Percentiles rank a stretch among this genome's conserved stretches.
phyloP scores from a whole-genome alignment of 108 stramenopile species.

The Schizochytrium sp. region DNA sequence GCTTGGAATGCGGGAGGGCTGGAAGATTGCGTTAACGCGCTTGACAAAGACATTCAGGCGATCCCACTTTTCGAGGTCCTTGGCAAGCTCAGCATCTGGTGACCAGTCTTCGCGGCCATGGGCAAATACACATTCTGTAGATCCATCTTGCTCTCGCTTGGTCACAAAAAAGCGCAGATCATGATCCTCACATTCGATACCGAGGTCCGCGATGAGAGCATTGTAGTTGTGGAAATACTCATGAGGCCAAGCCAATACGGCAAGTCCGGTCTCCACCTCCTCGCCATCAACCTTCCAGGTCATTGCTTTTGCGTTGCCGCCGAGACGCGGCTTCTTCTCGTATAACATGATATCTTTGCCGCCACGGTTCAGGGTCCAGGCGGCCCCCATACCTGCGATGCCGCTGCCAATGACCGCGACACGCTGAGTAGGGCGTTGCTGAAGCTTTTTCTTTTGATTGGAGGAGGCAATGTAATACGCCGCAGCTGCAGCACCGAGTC shows the following conservation, averaged over 20 bases:
- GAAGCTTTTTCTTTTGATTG: background rate
- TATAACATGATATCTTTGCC: constrained; percentile 71
- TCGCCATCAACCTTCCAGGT: constrained; percentile 60
- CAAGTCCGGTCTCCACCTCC: constrained; percentile 45
- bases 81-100: background rate
- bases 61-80: constrained; percentile 39
- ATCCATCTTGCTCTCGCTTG: background rate
- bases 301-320: constrained; percentile 74
- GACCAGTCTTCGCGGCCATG: constrained; percentile 17
- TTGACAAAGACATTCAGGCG: constrained; percentile 8
- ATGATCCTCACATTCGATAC: constrained; percentile 50
- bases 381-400: constrained; percentile 78
- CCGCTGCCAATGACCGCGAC: constrained; percentile 80
- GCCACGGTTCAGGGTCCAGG: constrained; percentile 75
- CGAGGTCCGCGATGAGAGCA: constrained; percentile 43
- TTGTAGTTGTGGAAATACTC: constrained; percentile 54
- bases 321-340: constrained; percentile 73
- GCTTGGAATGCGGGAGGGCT: constrained; percentile 13
- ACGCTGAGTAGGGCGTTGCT: constrained; percentile 24
- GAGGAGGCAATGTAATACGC: background rate
- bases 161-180: constrained; percentile 27
- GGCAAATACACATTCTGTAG: constrained; percentile 15
- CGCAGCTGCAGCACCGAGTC: background rate
- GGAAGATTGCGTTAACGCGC: constrained; percentile 32
- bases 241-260: constrained; percentile 38